Evolutionary conservation across 441 rosid genomes (phyloP), one percentile per base, ranked within the genome.

Genomic region (Syzygium syzygioides): DNA sequence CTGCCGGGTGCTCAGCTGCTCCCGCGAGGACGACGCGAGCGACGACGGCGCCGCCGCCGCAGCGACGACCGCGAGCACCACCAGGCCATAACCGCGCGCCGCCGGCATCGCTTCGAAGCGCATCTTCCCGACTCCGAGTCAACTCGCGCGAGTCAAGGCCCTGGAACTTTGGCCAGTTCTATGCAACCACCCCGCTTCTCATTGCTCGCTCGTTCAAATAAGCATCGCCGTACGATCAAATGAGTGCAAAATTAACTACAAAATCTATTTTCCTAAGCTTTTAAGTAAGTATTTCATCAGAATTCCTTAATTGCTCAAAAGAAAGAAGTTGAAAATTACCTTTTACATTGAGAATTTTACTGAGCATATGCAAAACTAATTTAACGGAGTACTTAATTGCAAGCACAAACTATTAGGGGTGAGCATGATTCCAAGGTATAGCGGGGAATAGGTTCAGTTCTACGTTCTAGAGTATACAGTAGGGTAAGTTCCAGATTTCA

Each of bases 1-100:
- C 89, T 95, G 94, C 87, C 94, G 94, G 56, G 93, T 59, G 90
- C 95, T 96, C 76, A 96, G 91, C 89, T 94, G 94, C 89, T 96
- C 98, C 87, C 93, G 93, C 3, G 97, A 45, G 48, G 48, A 92
- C 45, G 91, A 90, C 41, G 79, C 93, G 17, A 71, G 83, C 52
- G 52, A 41, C 5, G n/a, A 26, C n/a, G 83, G 12, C 18, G 52
- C 48, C 48, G 48, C 48, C 48, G 48, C 48, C 48, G 48, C 45
- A 1, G 45, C 53, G 53, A 76, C 83, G 83, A 76, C 41, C 83
- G n/a, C 83, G n/a, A 76, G 18, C 18, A 32, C 76, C 76, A 41
- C 83, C 83, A 76, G 83, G 9, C 83, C 53, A 48, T 23, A 6
- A 14, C 83, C 18, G 2, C 11, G 53, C 83, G 14, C 83, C n/a